phyloP scores from a whole-genome alignment of 2,329 filamentous ascomycete genomes.

The Aspergillus sp. region DNA sequence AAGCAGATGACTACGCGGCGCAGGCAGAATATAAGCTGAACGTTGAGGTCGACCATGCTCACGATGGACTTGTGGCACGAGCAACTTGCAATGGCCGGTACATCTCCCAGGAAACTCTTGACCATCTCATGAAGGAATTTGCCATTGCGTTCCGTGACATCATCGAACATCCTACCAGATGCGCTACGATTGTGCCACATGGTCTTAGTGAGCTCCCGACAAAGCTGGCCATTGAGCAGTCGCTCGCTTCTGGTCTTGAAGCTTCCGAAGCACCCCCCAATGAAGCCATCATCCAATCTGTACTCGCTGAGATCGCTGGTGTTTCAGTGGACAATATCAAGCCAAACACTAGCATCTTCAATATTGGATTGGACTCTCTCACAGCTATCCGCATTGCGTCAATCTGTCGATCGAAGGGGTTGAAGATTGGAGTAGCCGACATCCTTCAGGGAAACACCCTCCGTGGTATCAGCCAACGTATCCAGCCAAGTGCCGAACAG shows the following conservation, averaged over 20 bases:
- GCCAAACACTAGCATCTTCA: conserved; percentile 33
- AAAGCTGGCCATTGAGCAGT: neutral
- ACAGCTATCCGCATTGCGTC: conserved; percentile 35
- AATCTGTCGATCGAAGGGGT: conserved; percentile 27
- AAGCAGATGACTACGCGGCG: conserved; percentile 23
- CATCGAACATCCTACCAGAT: conserved; percentile 29
- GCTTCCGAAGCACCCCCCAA: conserved; percentile 12
- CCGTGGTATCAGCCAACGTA: conserved; percentile 30
- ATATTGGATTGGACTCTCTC: conserved; percentile 35
- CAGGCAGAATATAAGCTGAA: conserved; percentile 35
- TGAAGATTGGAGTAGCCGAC: conserved; percentile 34
- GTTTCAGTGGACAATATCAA: conserved; percentile 25
- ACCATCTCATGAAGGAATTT: conserved; percentile 23
- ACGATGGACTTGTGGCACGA: conserved; percentile 23
- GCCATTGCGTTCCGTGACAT: conserved; percentile 29
- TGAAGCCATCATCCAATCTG: conserved; percentile 22
- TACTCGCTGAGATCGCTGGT: conserved; percentile 27
- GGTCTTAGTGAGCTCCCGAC: conserved; percentile 27
- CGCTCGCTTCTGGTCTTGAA: neutral
- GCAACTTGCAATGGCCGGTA: conserved; percentile 28
- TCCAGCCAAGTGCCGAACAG: conserved; percentile 14
- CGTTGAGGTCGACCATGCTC: conserved; percentile 32
- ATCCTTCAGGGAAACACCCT: conserved; percentile 36
- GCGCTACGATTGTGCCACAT: conserved; percentile 25
- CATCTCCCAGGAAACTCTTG: conserved; percentile 23